Evolutionary conservation across 2,329 filamentous ascomycete species (phyloP), one percentile per base, ranked within the genome.

Genomic region (Corynespora cassiicola): DNA sequence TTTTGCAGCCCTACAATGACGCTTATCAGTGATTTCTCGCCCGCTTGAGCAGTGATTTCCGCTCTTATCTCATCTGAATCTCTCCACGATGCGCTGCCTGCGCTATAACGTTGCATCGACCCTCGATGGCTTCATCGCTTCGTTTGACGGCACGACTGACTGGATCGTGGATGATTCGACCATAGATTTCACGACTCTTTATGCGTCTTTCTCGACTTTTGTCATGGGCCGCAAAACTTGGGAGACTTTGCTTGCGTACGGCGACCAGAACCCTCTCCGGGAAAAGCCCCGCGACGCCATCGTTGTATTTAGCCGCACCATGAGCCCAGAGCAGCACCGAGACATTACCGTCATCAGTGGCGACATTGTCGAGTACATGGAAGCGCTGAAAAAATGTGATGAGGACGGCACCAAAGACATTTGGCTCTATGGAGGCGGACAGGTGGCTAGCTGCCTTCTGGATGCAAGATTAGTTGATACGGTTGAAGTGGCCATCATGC

Each of bases 121-220:
- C n/a, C 30, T 40, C 22, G 37, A 40, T 24, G 37, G 37, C 30
- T 40, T 28, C 37, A 40, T 40, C 23, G 37, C 37, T 15, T 40
- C 37, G 11, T 6, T 24, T 12, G 23, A 34, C 19, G 14, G 30
- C 30, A 34, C 14, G 4, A 40, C 37, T 10, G 6, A 6, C 17
- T 40, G 37, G 37, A 40, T 40, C 16, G 16, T 40, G 23, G 37
- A 40, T 16, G 37, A 40, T 19, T 16, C 30, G 22, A 40, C 20
- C 17, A 40, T 40, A 12, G 31, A 35, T 25, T 40, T 40, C 20
- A 10, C 21, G 17, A 18, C 30, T 15, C 31, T 40, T 6, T 40
- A 28, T 18, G 23, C 30, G 10, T 9, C 16, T 11, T 40, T 40
- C 17, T 40, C 37, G 16, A 40, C 37, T 5, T 40, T 40, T 17